Base-by-base conservation (phyloP, 345 rosid species). In the Reutealis trisperma region DNA sequence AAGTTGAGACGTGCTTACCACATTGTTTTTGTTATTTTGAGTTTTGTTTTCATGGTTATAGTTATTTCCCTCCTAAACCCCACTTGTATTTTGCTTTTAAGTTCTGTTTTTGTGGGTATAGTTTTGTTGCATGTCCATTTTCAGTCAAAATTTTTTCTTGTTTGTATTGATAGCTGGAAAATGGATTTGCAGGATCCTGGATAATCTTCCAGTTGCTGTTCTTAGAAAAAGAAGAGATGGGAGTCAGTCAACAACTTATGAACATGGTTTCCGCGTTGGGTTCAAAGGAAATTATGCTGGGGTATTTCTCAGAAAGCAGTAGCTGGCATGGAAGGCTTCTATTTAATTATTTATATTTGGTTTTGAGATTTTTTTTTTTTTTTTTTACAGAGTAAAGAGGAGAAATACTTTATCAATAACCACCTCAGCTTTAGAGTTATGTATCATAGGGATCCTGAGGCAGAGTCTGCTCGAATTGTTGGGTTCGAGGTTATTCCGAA, bases 121-220 rank as follows among this genome's bases (percentile, higher is more conserved):
- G n/a, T n/a, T n/a, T n/a, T n/a, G 16, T 42, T 75, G 42, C 12
- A 45, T 7, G 42, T 41, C 37, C 5, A 24, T 12, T 65, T 65
- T 41, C 51, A 3, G 72, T 34, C 44, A 8, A 8, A 63, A 49
- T 24, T 30, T 10, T 66, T 69, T 47, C 41, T 18, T 67, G 11
- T 62, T 71, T 60, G 18, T 66, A 42, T 49, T 83, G 41, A 77
- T 62, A 67, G 49, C 57, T 70, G 41, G 44, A 30, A 63, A 68
- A 54, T 81, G 82, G 68, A 65, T 83, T 14, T 84, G 77, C 87
- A 95, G 99, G 97, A 95, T 95, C 82, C 87, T 95, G 16, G 99
- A 93, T 86, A 95, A 95, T 83, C 99, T 95, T 85, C 99, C 99
- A 7, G 97, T 95, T 78, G 99, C 99, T 81, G 98, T 95, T 77